Base-by-base conservation (phyloP, 371 early-diverging fungal species). In the Choanephora cucurbitarum region DNA sequence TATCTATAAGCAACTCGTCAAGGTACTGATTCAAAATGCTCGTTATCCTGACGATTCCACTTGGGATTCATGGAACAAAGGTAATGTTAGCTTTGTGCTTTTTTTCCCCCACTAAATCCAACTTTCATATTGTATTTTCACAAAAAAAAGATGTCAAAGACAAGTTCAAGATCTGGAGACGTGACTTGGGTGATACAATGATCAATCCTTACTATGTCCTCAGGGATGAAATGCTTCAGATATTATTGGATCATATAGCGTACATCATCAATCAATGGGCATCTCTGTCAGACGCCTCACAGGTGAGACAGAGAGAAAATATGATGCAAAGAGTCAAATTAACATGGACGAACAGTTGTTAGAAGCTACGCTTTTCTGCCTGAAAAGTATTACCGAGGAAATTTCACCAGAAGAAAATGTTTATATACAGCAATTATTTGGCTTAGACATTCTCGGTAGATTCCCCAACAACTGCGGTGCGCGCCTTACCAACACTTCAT, bases 121-220 rank as follows among this genome's bases (percentile, higher is more conserved):
- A 48, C 18, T 5, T 33, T 37, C 22, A 34, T 17, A 24, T 19
- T 32, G 11, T 32, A 10, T 18, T 14, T 40, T 33, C n/a, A n/a
- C n/a, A n/a, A n/a, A 42, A 10, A 17, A 21, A 65, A 82, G 84
- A 85, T 51, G 51, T 68, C 28, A 72, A 73, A 41, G 87, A 91
- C 39, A 79, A 76, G 42, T 92, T 90, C 60, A 64, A 67, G n/a
- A 72, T 72, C 15, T 90, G 84, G 64, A 85, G 92, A 24, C 77
- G 89, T 19, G 91, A 91, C 66, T 73, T 85, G 22, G 87, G 86
- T 5, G 94, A 93, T 45, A 85, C 87, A 9, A 68, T 92, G 54
- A 80, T 90, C 45, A 82, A 85, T 54, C 83, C 88, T 15, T 87
- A 88, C 62, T 83, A 82, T 56, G 81, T 90, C 10, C 70, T 92